Evolutionary conservation across 2,329 filamentous ascomycete species (phyloP).

Genomic region (Fusarium secorum): DNA sequence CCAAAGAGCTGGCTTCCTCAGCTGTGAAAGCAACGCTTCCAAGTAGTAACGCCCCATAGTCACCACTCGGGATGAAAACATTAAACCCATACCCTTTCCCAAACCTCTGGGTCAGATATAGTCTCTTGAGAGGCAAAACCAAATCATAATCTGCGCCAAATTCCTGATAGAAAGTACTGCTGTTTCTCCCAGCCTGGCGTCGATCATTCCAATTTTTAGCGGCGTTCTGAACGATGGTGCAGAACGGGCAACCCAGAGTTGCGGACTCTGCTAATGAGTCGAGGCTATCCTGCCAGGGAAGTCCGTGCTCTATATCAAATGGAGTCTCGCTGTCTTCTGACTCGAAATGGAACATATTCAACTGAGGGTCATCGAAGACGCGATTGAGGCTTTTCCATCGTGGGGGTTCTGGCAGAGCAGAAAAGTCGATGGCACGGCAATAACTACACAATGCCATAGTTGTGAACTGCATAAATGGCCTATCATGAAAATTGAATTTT

Average conservation of each 20-base stretch:
- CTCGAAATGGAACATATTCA: fast-evolving
- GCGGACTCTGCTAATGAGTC: neutral
- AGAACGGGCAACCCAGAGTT: neutral
- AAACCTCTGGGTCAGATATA: neutral
- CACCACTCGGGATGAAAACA: fast-evolving
- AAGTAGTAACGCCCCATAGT: fast-evolving
- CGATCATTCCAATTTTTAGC: neutral
- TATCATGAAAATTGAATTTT: too few relatives aligned
- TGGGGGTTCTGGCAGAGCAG: fast-evolving
- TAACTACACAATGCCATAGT: neutral
- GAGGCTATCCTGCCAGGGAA: neutral
- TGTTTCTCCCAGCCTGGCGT: neutral
- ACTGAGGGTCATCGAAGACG: neutral
- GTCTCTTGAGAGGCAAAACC: fast-evolving
- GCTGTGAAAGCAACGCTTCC: fast-evolving
- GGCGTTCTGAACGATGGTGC: fast-evolving
- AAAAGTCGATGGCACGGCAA: neutral
- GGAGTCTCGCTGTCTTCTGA: neutral
- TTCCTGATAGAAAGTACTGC: fast-evolving
- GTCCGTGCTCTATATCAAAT: fast-evolving
- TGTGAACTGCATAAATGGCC: fast-evolving
- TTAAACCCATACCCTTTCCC: fast-evolving
- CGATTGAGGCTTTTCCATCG: fast-evolving
- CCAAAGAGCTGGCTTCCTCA: fast-evolving
- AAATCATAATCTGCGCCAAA: fast-evolving